Conservation (phyloP, 345 rosid species). For the Carallia brachiata region DNA sequence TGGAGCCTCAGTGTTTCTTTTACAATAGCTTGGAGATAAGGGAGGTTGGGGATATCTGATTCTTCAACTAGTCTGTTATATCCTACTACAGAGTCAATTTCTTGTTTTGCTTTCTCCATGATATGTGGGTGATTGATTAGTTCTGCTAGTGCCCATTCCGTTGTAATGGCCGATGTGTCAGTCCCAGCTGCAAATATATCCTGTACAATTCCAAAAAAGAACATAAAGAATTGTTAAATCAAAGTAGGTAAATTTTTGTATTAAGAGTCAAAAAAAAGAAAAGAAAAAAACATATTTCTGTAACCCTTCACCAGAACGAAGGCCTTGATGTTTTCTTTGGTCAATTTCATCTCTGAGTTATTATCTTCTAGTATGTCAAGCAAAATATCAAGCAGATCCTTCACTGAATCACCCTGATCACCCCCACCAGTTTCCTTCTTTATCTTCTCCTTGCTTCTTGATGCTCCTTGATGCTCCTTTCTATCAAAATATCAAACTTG, state of each 20-base stretch:
- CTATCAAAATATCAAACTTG: constrained; percentile 38
- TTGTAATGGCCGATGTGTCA: constrained; percentile 52
- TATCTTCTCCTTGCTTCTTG: constrained; percentile 37
- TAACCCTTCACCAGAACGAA: constrained; percentile 43
- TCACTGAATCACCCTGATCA: constrained; percentile 9
- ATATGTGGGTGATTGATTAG: constrained; percentile 53
- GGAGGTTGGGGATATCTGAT: constrained; percentile 53
- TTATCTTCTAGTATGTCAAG: constrained; percentile 45
- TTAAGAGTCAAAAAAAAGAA: too few species aligned
- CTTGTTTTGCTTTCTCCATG: constrained; percentile 48
- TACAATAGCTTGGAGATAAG: constrained; percentile 57
- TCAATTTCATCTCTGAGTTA: constrained; percentile 42
- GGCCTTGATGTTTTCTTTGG: constrained; percentile 52
- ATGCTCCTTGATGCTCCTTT: constrained; percentile 44
- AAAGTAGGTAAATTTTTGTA: too few species aligned
- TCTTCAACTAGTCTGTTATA: constrained; percentile 49
- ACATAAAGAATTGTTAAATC: neutral
- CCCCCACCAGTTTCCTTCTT: constrained; percentile 18
- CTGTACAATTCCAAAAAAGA: constrained; percentile 23
- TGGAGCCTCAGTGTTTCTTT: constrained; percentile 76
- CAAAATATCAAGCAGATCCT: constrained; percentile 47
- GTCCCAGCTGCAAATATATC: constrained; percentile 68
- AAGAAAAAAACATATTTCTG: too few species aligned
- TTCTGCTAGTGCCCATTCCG: constrained; percentile 70
- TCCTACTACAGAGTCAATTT: constrained; percentile 46